Evolutionary conservation across 2,329 filamentous ascomycete genomes (phyloP), one percentile per base, ranked within the genome.

Genomic region (Fusarium sulawesiense): DNA sequence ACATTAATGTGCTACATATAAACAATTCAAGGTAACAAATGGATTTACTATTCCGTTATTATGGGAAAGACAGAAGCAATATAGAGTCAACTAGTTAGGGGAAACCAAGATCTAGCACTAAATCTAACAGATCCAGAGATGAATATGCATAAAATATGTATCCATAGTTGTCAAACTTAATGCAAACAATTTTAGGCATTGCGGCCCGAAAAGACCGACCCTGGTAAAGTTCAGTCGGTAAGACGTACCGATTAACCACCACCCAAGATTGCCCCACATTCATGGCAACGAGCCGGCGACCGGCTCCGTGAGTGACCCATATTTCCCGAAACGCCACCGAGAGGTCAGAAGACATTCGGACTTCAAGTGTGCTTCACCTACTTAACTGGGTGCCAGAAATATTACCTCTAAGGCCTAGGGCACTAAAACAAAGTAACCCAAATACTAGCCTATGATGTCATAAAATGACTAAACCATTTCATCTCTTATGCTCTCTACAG

Each of bases 161-260:
- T n/a, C 34, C 34, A 37, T 37, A 37, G 6, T 37, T n/a, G 34
- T 2, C 34, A 18, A 61, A 61, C 7, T 23, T 27, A 42, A 63
- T 62, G 57, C 41, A 46, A 29, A 25, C 18, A 3, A 51, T n/a
- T 16, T 27, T 41, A 41, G 50, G 30, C 25, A 27, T 11, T 23
- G 21, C 50, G 61, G 50, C 29, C 60, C 60, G 45, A 50, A 4
- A 45, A 27, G 5, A 7, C 57, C 57, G 60, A 40, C 18, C 32
- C 21, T 41, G 9, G 16, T 30, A 37, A 30, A n/a, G 9, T 16
- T 27, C 29, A 20, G 8, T 49, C 50, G 60, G 44, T 21, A 41
- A 50, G 14, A 34, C 51, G 37, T 34, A 37, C 61, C 59, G 60
- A 20, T 34, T 21, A 64, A 29, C 50, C 57, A 34, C 32, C 27